Evolutionary conservation across 306 rosid species (phyloP).

Genomic region (Sophora flavescens): DNA sequence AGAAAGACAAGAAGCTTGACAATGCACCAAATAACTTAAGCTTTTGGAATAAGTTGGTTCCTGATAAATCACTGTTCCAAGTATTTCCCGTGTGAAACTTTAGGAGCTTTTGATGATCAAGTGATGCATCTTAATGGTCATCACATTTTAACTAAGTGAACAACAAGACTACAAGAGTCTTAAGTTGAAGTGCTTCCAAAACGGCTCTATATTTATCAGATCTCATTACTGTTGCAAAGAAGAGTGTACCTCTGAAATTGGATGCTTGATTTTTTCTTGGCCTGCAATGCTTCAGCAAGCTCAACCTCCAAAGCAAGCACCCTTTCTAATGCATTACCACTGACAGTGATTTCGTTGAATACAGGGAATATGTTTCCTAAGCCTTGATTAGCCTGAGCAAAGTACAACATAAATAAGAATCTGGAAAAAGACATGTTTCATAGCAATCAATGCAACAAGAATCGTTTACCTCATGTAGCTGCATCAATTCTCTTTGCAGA

Average conservation of each 20-base stretch:
- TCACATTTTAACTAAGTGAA: slow-evolving; percentile 10
- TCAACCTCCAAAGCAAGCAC: slow-evolving; percentile 95
- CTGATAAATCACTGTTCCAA: background rate
- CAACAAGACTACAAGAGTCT: background rate
- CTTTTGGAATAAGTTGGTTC: background rate
- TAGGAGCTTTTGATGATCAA: background rate
- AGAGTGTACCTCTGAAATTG: slow-evolving; percentile 87
- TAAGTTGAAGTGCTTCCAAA: slow-evolving; percentile 5
- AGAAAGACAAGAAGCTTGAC: background rate
- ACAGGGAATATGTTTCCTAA: slow-evolving; percentile 76
- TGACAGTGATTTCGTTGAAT: slow-evolving; percentile 64
- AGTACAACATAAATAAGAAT: slow-evolving; percentile 39
- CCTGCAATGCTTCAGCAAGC: slow-evolving; percentile 88
- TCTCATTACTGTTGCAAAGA: slow-evolving; percentile 25
- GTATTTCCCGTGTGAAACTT: background rate
- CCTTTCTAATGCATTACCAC: slow-evolving; percentile 92
- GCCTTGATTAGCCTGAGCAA: slow-evolving; percentile 84
- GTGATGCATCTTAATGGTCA: slow-evolving; percentile 9
- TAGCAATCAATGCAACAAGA: slow-evolving; percentile 34
- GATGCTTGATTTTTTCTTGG: slow-evolving; percentile 73
- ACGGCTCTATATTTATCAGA: slow-evolving; percentile 34
- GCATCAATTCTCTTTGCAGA: slow-evolving; percentile 75
- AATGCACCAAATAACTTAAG: background rate
- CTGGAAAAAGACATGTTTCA: slow-evolving; percentile 27
- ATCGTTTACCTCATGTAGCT: slow-evolving; percentile 72